phyloP scores from a whole-genome alignment of 352 stramenopile species.

The Globisporangium spiculum region DNA sequence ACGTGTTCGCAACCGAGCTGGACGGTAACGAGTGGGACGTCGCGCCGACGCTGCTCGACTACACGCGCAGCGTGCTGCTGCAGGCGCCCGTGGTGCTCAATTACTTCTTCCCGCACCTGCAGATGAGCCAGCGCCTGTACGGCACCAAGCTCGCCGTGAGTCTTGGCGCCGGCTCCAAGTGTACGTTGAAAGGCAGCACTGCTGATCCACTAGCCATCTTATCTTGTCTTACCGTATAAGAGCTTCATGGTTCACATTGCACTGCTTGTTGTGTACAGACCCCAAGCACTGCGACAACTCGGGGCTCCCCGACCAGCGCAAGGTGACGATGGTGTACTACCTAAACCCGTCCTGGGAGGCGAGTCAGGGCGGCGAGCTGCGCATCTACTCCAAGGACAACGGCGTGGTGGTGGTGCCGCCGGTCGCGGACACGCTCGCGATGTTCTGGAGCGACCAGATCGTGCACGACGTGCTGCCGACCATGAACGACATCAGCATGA shows the following conservation, averaged over 20 bases:
- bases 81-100: conserved; percentile 47
- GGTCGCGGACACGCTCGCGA: conserved; percentile 67
- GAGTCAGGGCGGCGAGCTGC: conserved; percentile 49
- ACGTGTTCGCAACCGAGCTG: conserved; percentile 51
- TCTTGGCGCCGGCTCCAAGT: conserved; percentile 45
- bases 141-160: conserved; percentile 52
- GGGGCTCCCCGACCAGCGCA: conserved; percentile 44
- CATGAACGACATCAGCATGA: conserved; percentile 29
- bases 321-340: conserved; percentile 78
- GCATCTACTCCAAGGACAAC: conserved; percentile 38
- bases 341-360: conserved; percentile 64
- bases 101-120: conserved; percentile 43
- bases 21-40: conserved; percentile 49
- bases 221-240: not conserved
- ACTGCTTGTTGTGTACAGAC: conserved; percentile 21
- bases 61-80: conserved; percentile 49
- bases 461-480: conserved; percentile 83
- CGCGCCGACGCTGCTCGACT: conserved; percentile 44
- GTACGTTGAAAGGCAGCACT: conserved; percentile 19
- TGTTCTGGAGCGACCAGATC: conserved; percentile 87
- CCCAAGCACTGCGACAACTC: conserved; percentile 57
- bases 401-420: conserved; percentile 57
- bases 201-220: not conserved
- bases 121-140: conserved; percentile 42
- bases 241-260: not conserved